Evolutionary conservation across 1,284 basidiomycete species (phyloP).

Genomic region (Ustilago nuda): DNA sequence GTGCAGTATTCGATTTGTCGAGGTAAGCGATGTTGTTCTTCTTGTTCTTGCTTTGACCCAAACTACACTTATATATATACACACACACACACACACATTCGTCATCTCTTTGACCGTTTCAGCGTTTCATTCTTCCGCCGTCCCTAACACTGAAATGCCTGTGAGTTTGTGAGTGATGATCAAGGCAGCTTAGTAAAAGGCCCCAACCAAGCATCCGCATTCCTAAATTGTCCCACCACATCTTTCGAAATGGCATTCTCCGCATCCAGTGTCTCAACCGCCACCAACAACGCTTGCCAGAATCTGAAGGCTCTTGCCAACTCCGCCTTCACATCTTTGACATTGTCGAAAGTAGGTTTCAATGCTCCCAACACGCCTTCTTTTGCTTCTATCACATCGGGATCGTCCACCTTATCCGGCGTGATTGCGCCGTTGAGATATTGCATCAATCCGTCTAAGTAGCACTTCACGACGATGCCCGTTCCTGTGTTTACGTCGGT

Average conservation of each 20-base stretch:
- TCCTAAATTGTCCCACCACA: constrained; percentile 92
- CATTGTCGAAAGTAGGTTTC: constrained; percentile 89
- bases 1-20: too few relatives aligned
- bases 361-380: constrained; percentile 87
- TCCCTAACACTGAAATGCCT: not conserved
- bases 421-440: constrained; percentile 76
- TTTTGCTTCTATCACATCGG: constrained; percentile 85
- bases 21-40: too few relatives aligned
- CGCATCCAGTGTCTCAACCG: constrained; percentile 83
- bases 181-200: constrained; percentile 69
- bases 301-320: constrained; percentile 96
- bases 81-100: too few relatives aligned
- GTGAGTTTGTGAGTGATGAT: not conserved
- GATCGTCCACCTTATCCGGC: constrained; percentile 74
- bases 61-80: too few relatives aligned
- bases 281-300: constrained; percentile 92
- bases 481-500: constrained; percentile 96
- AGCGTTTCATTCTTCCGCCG: too few relatives aligned
- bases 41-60: too few relatives aligned
- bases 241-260: constrained; percentile 78
- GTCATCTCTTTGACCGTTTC: too few relatives aligned
- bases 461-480: constrained; percentile 91
- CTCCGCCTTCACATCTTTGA: constrained; percentile 86
- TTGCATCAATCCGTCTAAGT: constrained; percentile 82
- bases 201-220: constrained; percentile 89